These are phyloP conservation scores for Selaginella tamariscina DNA, from an alignment of 75 land plant species.

Conservation along the genomic window DNA sequence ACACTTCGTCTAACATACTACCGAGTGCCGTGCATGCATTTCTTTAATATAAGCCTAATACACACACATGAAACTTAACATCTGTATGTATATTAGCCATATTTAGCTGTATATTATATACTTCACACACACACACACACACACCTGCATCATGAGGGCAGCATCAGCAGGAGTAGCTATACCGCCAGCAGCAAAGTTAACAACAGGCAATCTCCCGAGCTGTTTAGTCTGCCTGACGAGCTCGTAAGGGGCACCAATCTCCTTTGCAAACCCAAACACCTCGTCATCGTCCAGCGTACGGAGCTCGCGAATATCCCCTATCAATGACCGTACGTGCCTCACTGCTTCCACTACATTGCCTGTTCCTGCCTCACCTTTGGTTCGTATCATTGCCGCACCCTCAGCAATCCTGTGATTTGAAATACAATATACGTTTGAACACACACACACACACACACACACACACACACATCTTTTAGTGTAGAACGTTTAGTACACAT, in stretches of 20 bases:
- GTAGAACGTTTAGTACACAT: too few relatives aligned
- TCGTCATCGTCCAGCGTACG: conserved; percentile 57
- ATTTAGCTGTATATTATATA: too few relatives aligned
- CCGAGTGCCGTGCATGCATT: too few relatives aligned
- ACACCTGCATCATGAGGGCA: conserved; percentile 90
- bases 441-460: too few relatives aligned
- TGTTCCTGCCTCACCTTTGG: conserved; percentile 94
- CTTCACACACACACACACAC: too few relatives aligned
- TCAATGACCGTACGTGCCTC: conserved; percentile 51
- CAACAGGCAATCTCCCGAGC: conserved; percentile 47
- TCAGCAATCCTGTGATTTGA: conserved; percentile 33
- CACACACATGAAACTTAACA: too few relatives aligned
- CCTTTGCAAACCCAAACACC: conserved; percentile 44
- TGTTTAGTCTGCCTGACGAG: conserved; percentile 96
- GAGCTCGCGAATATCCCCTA: conserved; percentile 44
- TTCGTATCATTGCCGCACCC: conserved; percentile 19
- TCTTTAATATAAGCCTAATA: too few relatives aligned
- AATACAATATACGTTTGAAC: too few relatives aligned
- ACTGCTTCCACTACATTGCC: conserved; percentile 86
- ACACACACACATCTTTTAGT: too few relatives aligned
- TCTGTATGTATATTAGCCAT: too few relatives aligned
- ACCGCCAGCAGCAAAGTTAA: conserved; percentile 50
- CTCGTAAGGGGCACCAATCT: conserved; percentile 51
- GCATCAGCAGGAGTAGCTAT: conserved; percentile 78
- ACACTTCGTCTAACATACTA: too few relatives aligned